Evolutionary conservation across 2,329 filamentous ascomycete species (phyloP).

Genomic region (Apiospora phragmitis): DNA sequence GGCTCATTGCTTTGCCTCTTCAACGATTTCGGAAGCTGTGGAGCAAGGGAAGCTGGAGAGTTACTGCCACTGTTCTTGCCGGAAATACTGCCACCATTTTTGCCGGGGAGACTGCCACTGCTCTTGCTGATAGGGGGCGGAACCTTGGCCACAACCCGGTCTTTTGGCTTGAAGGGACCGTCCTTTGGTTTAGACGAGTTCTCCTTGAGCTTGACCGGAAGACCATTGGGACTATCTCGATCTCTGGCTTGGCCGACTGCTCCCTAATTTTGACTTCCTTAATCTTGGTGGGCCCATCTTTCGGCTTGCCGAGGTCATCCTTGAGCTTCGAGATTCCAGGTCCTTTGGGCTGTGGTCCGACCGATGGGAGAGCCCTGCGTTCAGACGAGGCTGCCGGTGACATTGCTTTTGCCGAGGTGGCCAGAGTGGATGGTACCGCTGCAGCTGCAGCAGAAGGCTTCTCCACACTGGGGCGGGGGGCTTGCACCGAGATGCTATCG

Average conservation of each 20-base stretch:
- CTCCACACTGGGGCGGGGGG: slow-evolving; percentile 30
- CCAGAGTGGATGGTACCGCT: not conserved
- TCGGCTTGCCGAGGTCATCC: not conserved
- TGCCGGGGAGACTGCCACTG: not conserved
- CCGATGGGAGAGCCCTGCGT: slow-evolving; percentile 17
- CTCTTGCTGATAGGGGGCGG: not conserved
- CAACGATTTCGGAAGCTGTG: slow-evolving; percentile 12
- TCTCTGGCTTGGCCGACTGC: not conserved
- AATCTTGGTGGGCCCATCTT: not conserved
- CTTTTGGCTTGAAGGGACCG: not conserved
- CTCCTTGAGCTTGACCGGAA: not conserved
- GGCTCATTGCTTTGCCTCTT: slow-evolving; percentile 31
- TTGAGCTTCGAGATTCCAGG: not conserved
- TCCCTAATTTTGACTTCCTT: not conserved
- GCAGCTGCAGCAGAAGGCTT: not conserved
- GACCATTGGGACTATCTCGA: not conserved
- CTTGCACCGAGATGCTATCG: slow-evolving; percentile 31
- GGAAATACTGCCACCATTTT: not conserved
- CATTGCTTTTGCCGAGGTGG: not conserved
- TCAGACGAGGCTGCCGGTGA: slow-evolving; percentile 19
- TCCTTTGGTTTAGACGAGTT: not conserved
- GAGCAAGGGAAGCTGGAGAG: slow-evolving; percentile 8
- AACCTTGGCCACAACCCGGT: not conserved
- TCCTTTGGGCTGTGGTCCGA: not conserved
- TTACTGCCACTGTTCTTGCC: slow-evolving; percentile 10